Base-by-base conservation (phyloP, 192 early-diverging fungal species). In the Dissophora ornata region DNA sequence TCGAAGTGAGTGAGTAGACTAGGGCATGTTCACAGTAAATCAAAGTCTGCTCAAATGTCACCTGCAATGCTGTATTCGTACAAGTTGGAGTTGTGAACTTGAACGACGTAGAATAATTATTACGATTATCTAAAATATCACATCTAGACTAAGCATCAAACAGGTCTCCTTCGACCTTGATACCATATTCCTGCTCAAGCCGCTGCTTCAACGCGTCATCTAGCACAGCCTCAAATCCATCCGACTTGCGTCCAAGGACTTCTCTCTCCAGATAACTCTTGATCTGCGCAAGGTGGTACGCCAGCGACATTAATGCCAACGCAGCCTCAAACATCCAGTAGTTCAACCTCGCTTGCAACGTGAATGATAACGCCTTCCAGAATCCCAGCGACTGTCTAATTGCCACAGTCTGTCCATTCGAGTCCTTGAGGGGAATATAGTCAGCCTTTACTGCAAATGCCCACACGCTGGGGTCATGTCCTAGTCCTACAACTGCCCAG, bases 101-200 rank as follows among this genome's bases (percentile, higher is more conserved):
- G n/a, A n/a, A n/a, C n/a, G n/a, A n/a, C n/a, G n/a, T 56, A 34
- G 21, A 24, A 9, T 6, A 9, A 13, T 38, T 6, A 38, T 6
- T 6, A 38, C 6, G 36, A 38, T 9, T 38, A 38, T 6, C 36
- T 9, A 38, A 38, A 38, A 38, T 9, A 38, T 6, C 11, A 19
- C 3, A 19, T 25, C 0, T 57, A 61, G 45, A 62, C 81, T 83
- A 95, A 10, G 86, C 92, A 38, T 87, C 90, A 83, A 97, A 94
- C 16, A 91, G 79, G 8, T 77, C 81, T 11, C 90, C 86, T 69
- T 96, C 94, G 29, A 97, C 80, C 45, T 81, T 81, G 57, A 95
- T 88, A 18, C 96, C 96, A 50, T 92, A 91, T 75, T 91, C 85
- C 52, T 84, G 78, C 66, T 95, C 89, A 26, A 96, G 66, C 28